Percentiles rank a stretch among this genome's conserved stretches.
phyloP scores from a whole-genome alignment of 2,329 filamentous ascomycete genomes.

The Exophiala sideris region DNA sequence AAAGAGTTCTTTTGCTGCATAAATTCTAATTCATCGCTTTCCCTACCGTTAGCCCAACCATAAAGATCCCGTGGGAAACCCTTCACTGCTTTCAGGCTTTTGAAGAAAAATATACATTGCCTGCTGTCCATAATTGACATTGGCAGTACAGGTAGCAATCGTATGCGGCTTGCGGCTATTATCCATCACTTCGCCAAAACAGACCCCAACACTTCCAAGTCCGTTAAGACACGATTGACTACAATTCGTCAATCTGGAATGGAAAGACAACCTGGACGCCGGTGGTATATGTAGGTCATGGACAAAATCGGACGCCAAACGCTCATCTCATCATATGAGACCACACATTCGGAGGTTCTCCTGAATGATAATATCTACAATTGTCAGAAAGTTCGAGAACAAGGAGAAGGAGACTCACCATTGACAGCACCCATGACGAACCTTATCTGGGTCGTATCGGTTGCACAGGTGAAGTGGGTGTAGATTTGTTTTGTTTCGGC shows the following conservation, averaged over 20 bases:
- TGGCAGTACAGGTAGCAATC: not conserved
- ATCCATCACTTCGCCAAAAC: not conserved
- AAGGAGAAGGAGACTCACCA: conserved; percentile 57
- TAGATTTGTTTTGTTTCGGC: conserved; percentile 99
- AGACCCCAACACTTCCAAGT: no score
- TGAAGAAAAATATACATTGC: conserved; percentile 2
- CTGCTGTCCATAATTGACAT: conserved; percentile 2
- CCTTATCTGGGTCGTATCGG: conserved; percentile 96
- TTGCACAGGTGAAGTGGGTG: conserved; percentile 98
- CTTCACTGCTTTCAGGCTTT: no score
- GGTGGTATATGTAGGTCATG: conserved; percentile 24
- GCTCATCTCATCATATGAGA: conserved; percentile 64
- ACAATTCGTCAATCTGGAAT: not conserved
- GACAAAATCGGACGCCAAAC: conserved; percentile 15
- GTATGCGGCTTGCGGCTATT: not conserved
- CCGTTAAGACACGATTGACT: not conserved
- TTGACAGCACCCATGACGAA: conserved; percentile 99
- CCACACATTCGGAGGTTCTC: conserved; percentile 96
- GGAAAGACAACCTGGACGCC: conserved; percentile 3
- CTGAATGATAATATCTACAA: conserved; percentile 96
- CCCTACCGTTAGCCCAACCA: no score
- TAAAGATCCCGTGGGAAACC: no score
- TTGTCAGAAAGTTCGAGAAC: no score
- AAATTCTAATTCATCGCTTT: no score
- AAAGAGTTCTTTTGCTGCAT: no score